Evolutionary conservation across 2,329 filamentous ascomycete genomes (phyloP).

Genomic region (Fusarium abutilonis): DNA sequence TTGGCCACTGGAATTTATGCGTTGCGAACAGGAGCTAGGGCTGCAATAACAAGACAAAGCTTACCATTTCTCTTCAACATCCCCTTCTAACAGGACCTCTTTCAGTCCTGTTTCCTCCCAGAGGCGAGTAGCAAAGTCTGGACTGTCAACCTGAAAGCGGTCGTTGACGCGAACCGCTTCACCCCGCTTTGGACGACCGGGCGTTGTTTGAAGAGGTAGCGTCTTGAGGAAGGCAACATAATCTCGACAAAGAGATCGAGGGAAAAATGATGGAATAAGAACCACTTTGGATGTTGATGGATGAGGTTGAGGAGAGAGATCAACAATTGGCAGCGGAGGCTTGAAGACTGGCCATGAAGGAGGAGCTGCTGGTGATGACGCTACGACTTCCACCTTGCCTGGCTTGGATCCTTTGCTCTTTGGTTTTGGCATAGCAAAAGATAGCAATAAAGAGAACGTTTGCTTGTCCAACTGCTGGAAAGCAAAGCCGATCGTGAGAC

Average conservation of each 20-base stretch:
- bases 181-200: constrained; percentile 79
- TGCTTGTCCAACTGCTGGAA: not conserved
- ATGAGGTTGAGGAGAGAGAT: constrained; percentile 68
- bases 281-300: constrained; percentile 70
- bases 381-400: constrained; percentile 30
- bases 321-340: constrained; percentile 71
- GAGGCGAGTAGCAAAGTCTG: constrained; percentile 75
- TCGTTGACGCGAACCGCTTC: constrained; percentile 90
- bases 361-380: constrained; percentile 46
- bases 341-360: constrained; percentile 76
- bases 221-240: constrained; percentile 78
- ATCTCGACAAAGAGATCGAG: constrained; percentile 75
- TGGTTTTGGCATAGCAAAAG: constrained; percentile 48
- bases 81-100: constrained; percentile 61
- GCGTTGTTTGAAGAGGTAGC: constrained; percentile 79
- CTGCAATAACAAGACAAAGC: constrained; percentile 31
- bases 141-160: constrained; percentile 83
- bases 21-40: no score
- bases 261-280: constrained; percentile 78
- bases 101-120: constrained; percentile 82
- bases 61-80: constrained; percentile 57
- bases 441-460: not conserved
- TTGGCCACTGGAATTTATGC: no score
- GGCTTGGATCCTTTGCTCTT: constrained; percentile 48
- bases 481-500: not conserved